Percentiles rank a stretch among this genome's conserved stretches.
Conservation (phyloP, 805 yeast genomes). For the Metschnikowia anglica region DNA sequence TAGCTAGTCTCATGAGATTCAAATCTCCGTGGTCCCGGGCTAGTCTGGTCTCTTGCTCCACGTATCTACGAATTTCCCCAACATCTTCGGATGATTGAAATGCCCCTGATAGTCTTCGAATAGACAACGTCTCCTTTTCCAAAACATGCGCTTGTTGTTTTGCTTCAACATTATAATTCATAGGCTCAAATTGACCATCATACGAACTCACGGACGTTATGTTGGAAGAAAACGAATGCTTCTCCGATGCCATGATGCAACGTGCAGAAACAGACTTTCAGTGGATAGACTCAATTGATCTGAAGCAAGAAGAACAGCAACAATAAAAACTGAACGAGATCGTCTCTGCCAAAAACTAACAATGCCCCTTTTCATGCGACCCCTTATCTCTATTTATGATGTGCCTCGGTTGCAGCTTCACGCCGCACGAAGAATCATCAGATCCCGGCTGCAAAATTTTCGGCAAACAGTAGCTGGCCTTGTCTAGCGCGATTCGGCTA, state of each 20-base stretch:
- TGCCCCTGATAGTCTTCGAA: neutral
- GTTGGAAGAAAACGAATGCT: neutral
- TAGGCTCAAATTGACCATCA: neutral
- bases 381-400: slow-evolving; percentile 3
- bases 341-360: too few species aligned
- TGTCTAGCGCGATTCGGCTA: slow-evolving; percentile 14
- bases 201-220: neutral
- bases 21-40: slow-evolving; percentile 31
- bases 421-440: slow-evolving; percentile 2
- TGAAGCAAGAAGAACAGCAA: neutral
- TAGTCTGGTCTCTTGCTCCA: slow-evolving; percentile 35
- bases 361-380: neutral
- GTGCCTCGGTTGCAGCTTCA: neutral
- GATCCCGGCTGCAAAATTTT: slow-evolving; percentile 17
- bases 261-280: neutral
- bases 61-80: slow-evolving; percentile 3
- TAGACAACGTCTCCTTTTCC: neutral
- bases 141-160: neutral
- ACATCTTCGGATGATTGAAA: neutral
- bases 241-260: slow-evolving; percentile 3
- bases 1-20: slow-evolving; percentile 29
- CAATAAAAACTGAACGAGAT: neutral
- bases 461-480: slow-evolving; percentile 1
- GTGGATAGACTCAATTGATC: neutral
- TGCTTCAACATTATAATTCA: neutral